Base-by-base conservation (phyloP, 1,284 basidiomycete species). In the Heterobasidion irregulare region DNA sequence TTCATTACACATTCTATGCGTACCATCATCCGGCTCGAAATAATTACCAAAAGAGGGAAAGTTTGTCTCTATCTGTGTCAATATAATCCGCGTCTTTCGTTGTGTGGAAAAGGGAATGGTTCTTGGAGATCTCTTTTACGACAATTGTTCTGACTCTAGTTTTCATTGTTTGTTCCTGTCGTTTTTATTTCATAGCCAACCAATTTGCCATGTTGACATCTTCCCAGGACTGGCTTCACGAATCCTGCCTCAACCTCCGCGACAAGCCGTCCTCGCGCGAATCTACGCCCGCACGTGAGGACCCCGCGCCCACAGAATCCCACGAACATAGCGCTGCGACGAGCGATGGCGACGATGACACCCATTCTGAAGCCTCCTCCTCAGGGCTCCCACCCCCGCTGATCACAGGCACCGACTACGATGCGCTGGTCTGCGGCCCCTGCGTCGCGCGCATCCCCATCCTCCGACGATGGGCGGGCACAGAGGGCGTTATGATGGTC, bases 141-240 rank as follows among this genome's bases (percentile, higher is more conserved):
- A 26, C 26, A 26, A 26, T 26, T 26, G 5, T 26, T 26, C 4
- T 26, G 26, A 26, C 26, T 5, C 26, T 5, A 26, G 26, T 26
- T 47, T 10, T 16, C 6, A 32, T 16, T 18, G 46, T 6, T 8
- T 47, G 46, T 18, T 16, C 6, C n/a, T 41, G 10, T 12, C n/a
- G 8, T n/a, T 41, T 41, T 41, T 7, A 41, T 41, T 41, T n/a
- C 10, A 10, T 41, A 10, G 10, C 2, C 2, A n/a, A 10, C 35
- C 4, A 59, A 12, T 13, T 18, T 18, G 13, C 2, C 47, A 34
- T 50, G 19, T 15, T 33, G 35, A 52, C 47, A 32, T 55, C 19
- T n/a, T 46, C 50, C 3, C 56, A 91, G 88, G 89, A 91, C 64
- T 92, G 89, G 89, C 91, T 84, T 66, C 89, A 92, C 62, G 89